Conservation (phyloP, 305 asterid species). For the Fraxinus dipetala region DNA sequence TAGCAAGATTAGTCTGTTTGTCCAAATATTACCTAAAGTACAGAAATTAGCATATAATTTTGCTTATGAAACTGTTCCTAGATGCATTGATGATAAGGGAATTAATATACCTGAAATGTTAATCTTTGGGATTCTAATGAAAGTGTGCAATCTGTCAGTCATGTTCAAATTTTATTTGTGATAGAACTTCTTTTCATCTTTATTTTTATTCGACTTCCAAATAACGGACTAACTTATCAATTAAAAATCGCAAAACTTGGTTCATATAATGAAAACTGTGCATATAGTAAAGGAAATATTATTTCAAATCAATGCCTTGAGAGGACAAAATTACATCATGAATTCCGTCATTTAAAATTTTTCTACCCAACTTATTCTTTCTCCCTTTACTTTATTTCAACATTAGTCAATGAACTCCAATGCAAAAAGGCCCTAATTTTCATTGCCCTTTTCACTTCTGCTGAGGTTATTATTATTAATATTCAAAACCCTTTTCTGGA, state of each 20-base stretch:
- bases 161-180: not conserved
- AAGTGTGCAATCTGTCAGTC: not conserved
- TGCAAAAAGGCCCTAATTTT: slow-evolving; percentile 24
- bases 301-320: slow-evolving; percentile 49
- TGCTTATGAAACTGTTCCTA: not conserved
- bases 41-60: not conserved
- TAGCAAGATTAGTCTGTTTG: not conserved
- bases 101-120: not conserved
- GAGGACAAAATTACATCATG: slow-evolving; percentile 51
- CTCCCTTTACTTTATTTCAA: slow-evolving; percentile 32
- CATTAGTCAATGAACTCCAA: slow-evolving; percentile 46
- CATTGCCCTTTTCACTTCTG: slow-evolving; percentile 42
- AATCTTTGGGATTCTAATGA: not conserved
- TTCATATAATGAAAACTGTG: no score
- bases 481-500: slow-evolving; percentile 27
- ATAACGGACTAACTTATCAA: no score
- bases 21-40: not conserved
- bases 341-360: slow-evolving; percentile 27
- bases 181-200: no score
- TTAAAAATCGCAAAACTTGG: no score
- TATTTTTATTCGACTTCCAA: no score
- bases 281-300: not conserved
- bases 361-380: not conserved
- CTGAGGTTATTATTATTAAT: slow-evolving; percentile 36
- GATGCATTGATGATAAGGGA: not conserved